Base-by-base conservation (phyloP, 371 early-diverging fungal species). In the Nematocida sp. region DNA sequence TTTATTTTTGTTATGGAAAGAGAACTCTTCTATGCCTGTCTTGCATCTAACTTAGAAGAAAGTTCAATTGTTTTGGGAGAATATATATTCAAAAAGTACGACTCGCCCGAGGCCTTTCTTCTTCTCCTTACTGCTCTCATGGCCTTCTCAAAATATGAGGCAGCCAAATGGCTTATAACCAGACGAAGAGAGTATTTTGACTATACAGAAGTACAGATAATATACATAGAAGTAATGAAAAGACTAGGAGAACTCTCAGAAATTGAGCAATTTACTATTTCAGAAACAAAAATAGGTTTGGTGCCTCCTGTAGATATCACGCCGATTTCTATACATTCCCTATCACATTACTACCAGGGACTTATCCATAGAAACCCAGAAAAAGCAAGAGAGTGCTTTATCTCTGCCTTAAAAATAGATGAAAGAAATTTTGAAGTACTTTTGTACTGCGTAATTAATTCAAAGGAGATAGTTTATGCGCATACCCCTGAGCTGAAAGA, bases 341-440 rank as follows among this genome's bases (percentile, higher is more conserved):
- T 62, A 25, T 20, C 4, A 6, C 45, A 13, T 25, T 78, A 70
- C 71, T 78, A 70, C 71, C 80, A 78, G 44, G 67, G 27, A n/a
- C 72, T 78, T 15, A 47, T 70, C 5, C 66, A 61, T 4, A 69
- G 42, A 33, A 58, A 33, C 2, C 70, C 70, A 20, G 33, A 58
- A 39, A 44, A 73, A 40, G 71, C 50, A 23, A 56, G 44, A 61
- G 25, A 39, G 57, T 33, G 39, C 27, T 4, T 78, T 9, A 45
- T 40, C 15, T n/a, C 20, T 15, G 69, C 80, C 4, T 15, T 78
- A 3, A n/a, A 66, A 50, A 5, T 33, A n/a, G 80, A 78, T 50
- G 80, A 78, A 42, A 57, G 80, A 47, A 78, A 78, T 56, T 58
- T 78, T 4, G 80, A 78, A 46, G 58, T 60, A 23, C 45, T 47